Percentiles rank a stretch among this genome's conserved stretches.
phyloP scores from a whole-genome alignment of 805 yeast genomes.

The Candida easanensis region DNA sequence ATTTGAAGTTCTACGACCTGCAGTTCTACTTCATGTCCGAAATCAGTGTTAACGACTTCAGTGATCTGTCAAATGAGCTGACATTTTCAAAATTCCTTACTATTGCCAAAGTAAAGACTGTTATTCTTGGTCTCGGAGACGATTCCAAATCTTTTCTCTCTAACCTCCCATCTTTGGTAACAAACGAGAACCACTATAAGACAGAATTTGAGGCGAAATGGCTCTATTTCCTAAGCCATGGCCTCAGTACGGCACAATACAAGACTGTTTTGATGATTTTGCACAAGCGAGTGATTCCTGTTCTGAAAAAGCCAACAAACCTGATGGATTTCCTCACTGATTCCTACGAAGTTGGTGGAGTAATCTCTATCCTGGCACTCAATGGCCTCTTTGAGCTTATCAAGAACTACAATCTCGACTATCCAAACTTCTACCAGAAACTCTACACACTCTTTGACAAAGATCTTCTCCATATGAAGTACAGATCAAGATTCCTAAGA shows the following conservation, averaged over 20 bases:
- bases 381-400: slow-evolving; percentile 87
- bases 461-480: slow-evolving; percentile 68
- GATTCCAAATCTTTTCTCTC: slow-evolving; percentile 37
- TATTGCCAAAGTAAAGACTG: slow-evolving; percentile 34
- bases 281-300: slow-evolving; percentile 84
- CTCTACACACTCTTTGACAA: slow-evolving; percentile 79
- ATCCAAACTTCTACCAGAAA: slow-evolving; percentile 84
- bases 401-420: slow-evolving; percentile 79
- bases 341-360: slow-evolving; percentile 62
- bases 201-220: slow-evolving; percentile 69
- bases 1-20: slow-evolving; percentile 66
- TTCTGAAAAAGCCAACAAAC: slow-evolving; percentile 71
- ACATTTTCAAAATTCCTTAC: slow-evolving; percentile 38
- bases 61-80: slow-evolving; percentile 10
- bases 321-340: slow-evolving; percentile 94
- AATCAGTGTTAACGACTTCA: slow-evolving; percentile 30
- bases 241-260: slow-evolving; percentile 51
- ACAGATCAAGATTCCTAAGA: slow-evolving; percentile 85
- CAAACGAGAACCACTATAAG: slow-evolving; percentile 47
- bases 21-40: slow-evolving; percentile 69
- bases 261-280: slow-evolving; percentile 65
- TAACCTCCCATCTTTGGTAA: slow-evolving; percentile 45
- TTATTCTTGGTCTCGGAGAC: slow-evolving; percentile 32
- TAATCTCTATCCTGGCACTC: slow-evolving; percentile 72
- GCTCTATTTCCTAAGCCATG: slow-evolving; percentile 50